These are phyloP conservation scores for Cotoneaster glaucophyllus DNA, from an alignment of 306 rosid species.

Conservation along the genomic window DNA sequence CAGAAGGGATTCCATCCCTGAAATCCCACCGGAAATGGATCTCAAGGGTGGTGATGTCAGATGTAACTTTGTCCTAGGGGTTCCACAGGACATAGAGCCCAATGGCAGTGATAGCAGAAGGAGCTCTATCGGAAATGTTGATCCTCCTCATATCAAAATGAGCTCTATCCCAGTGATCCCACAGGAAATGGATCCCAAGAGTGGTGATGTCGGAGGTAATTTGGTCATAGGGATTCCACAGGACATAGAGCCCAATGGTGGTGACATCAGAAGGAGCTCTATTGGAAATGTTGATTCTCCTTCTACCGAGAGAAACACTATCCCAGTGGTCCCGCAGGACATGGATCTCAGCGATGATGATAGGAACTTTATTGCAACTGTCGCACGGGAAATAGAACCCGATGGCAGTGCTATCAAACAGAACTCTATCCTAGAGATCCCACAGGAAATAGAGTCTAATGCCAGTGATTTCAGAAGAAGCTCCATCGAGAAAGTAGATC, in stretches of 20 bases:
- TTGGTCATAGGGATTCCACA: neutral
- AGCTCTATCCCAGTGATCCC: neutral
- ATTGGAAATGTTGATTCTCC: neutral
- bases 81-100: neutral
- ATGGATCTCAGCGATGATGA: neutral
- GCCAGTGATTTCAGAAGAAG: neutral
- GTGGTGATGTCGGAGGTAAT: neutral
- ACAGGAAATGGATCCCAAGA: neutral
- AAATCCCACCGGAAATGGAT: neutral
- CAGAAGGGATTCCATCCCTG: neutral
- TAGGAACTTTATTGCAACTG: neutral
- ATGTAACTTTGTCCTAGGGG: neutral
- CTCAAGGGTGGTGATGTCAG: neutral
- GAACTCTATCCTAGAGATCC: neutral
- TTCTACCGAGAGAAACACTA: neutral
- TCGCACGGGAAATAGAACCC: neutral
- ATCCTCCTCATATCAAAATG: neutral
- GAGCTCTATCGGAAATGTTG: neutral
- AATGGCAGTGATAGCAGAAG: neutral
- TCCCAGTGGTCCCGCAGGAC: neutral
- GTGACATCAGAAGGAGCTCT: neutral
- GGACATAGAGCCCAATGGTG: neutral
- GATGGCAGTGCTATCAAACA: neutral
- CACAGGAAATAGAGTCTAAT: neutral
- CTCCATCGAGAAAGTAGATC: neutral